Conservation (phyloP, 1,284 basidiomycete genomes). For the Austroboletus olivaceoglutinosus region DNA sequence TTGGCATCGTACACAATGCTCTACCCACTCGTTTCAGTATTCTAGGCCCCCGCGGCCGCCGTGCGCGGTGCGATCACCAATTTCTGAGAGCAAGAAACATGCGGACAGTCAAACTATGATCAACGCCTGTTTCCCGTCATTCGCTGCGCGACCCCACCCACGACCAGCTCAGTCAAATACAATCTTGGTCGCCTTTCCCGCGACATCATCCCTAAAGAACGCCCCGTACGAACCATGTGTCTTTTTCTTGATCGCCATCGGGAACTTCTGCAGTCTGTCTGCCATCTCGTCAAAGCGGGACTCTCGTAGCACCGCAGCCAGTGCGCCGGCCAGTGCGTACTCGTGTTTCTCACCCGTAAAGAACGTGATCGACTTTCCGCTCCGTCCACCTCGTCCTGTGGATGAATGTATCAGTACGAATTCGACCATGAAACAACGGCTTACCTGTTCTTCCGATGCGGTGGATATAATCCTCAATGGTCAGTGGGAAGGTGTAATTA, state of each 20-base stretch:
- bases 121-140: constrained; percentile 10
- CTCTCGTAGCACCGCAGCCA: constrained; percentile 89
- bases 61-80: neutral
- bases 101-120: constrained; percentile 5
- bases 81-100: neutral
- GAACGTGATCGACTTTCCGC: constrained; percentile 93
- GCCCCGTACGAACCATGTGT: constrained; percentile 82
- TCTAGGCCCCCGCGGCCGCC: no score
- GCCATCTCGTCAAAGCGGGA: constrained; percentile 78
- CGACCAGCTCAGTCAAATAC: constrained; percentile 53
- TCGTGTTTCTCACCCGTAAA: constrained; percentile 92
- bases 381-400: constrained; percentile 85
- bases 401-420: neutral
- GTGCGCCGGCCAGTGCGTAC: constrained; percentile 86
- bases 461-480: constrained; percentile 95
- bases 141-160: neutral
- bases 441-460: constrained; percentile 91
- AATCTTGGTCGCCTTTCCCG: constrained; percentile 84
- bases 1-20: neutral
- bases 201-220: constrained; percentile 81
- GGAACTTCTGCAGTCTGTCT: constrained; percentile 76
- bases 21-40: no score
- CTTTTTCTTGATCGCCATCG: constrained; percentile 97
- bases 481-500: constrained; percentile 97
- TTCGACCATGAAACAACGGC: constrained; percentile 17